Conservation (phyloP, 163 green algal genomes). For the Coccomyxa subellipsoidea region DNA sequence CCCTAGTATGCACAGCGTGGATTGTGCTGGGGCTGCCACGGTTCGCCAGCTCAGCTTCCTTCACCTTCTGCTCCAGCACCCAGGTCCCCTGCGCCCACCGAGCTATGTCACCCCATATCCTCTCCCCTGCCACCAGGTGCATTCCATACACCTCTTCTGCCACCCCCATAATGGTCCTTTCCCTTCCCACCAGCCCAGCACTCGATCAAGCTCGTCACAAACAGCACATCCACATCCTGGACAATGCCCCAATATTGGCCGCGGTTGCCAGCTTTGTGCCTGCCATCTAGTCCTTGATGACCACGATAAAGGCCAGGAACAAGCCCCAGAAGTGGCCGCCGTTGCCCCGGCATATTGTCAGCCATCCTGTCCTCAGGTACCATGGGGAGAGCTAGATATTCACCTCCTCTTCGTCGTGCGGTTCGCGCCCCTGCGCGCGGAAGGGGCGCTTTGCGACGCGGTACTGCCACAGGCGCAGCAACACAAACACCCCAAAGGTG, state of each 20-base stretch:
- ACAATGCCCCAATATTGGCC: not conserved
- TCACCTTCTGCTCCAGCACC: not conserved
- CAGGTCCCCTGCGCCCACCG: not conserved
- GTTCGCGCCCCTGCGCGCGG: not conserved
- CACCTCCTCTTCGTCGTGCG: constrained; percentile 3
- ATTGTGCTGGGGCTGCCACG: not conserved
- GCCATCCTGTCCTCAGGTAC: not conserved
- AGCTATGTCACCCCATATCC: not conserved
- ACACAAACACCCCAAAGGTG: constrained; percentile 5
- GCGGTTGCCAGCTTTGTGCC: not conserved
- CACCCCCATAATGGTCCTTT: too few species aligned
- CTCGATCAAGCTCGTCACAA: too few species aligned
- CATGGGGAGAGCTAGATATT: not conserved
- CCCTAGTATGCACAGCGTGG: not conserved
- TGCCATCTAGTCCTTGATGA: not conserved
- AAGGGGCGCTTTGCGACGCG: not conserved
- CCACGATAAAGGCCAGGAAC: not conserved
- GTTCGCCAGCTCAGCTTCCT: constrained; percentile 1
- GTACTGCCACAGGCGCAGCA: not conserved
- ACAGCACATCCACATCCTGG: not conserved
- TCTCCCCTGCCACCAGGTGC: not conserved
- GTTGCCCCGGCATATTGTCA: not conserved
- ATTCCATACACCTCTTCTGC: not conserved
- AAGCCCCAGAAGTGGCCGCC: not conserved
- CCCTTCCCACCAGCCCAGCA: too few species aligned